Conservation (phyloP, 2,329 filamentous ascomycete species). For the Exophiala lecanii-corni region DNA sequence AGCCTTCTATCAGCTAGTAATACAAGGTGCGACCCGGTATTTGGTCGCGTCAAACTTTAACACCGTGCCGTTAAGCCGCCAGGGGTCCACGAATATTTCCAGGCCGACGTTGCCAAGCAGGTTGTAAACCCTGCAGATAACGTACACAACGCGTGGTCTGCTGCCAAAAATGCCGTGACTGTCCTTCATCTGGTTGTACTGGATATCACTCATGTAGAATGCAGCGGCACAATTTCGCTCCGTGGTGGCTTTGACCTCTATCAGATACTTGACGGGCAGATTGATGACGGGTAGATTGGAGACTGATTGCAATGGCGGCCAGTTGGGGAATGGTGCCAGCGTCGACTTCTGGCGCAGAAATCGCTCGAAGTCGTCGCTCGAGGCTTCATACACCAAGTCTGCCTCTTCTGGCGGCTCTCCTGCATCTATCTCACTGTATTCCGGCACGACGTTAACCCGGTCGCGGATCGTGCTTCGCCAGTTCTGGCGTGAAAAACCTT, state of each 20-base stretch:
- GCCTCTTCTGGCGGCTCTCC: background rate
- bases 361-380: background rate
- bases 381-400: background rate
- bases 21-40: background rate
- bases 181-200: background rate
- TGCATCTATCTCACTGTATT: background rate
- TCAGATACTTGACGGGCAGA: background rate
- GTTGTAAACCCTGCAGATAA: constrained; percentile 1
- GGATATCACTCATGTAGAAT: background rate
- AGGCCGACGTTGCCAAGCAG: background rate
- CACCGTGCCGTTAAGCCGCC: background rate
- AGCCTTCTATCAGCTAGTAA: background rate
- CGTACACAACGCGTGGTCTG: background rate
- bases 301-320: background rate
- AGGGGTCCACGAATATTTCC: background rate
- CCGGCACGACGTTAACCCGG: constrained; percentile 1
- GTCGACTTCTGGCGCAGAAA: background rate
- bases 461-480: background rate
- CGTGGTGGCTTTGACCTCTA: background rate
- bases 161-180: background rate
- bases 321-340: constrained; percentile 2
- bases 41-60: constrained; percentile 1
- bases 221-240: background rate
- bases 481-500: background rate
- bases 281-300: no score